Percentiles rank a stretch among this genome's conserved stretches.
Evolutionary conservation across 495 filamentous ascomycete species (phyloP).

Genomic region (Cercophora scortea): DNA sequence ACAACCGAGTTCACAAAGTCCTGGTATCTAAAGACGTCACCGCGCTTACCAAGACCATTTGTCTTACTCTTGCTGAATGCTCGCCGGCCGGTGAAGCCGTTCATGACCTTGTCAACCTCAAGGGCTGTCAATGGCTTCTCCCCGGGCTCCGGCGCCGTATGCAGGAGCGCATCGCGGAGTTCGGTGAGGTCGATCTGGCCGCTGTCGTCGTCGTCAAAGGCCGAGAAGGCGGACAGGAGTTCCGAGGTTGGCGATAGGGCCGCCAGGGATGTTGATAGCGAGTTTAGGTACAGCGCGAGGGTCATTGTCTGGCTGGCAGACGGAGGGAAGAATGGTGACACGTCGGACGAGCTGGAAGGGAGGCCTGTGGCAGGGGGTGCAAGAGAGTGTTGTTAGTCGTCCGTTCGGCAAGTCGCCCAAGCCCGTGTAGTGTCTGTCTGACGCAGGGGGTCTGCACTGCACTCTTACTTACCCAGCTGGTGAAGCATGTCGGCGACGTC

Average conservation of each 20-base stretch:
- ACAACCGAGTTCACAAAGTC: conserved; percentile 65
- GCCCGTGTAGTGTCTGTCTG: no score
- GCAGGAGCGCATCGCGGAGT: conserved; percentile 70
- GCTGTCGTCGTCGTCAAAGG: conserved; percentile 92
- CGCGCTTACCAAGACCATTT: conserved; percentile 41
- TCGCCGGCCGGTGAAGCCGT: conserved; percentile 73
- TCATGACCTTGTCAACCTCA: conserved; percentile 77
- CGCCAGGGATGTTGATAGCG: conserved; percentile 62
- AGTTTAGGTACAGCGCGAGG: conserved; percentile 75
- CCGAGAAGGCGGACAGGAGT: conserved; percentile 77
- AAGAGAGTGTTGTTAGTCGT: background rate
- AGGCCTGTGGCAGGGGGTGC: conserved; percentile 26
- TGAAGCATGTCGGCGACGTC: conserved; percentile 75
- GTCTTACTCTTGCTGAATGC: conserved; percentile 57
- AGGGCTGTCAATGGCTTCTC: conserved; percentile 57
- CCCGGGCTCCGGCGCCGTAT: conserved; percentile 70
- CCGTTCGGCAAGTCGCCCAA: background rate
- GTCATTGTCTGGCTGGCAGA: conserved; percentile 60
- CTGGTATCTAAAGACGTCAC: conserved; percentile 71
- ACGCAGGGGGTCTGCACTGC: background rate
- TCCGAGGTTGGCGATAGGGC: conserved; percentile 67
- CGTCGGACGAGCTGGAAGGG: conserved; percentile 44
- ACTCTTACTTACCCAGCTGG: conserved; percentile 53
- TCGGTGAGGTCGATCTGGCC: conserved; percentile 83
- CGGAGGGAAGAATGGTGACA: conserved; percentile 71